Evolutionary conservation across 345 rosid species (phyloP).

Genomic region (Schrenkiella parvula): DNA sequence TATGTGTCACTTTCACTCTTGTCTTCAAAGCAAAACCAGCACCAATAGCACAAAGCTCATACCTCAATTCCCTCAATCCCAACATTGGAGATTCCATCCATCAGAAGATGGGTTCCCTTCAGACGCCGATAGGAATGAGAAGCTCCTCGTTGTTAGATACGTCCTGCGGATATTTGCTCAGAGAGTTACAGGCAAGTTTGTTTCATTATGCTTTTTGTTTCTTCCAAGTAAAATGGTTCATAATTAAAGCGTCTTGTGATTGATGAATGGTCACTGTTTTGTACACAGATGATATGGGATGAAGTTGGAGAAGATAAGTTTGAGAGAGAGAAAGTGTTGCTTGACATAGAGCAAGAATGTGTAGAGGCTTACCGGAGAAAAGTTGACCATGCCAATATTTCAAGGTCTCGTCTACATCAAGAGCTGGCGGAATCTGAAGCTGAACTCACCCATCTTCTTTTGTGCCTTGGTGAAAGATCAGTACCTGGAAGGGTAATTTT

Average conservation of each 20-base stretch:
- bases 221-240: neutral
- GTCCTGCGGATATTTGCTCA: slow-evolving; percentile 85
- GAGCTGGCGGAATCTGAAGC: slow-evolving; percentile 97
- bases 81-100: slow-evolving; percentile 10
- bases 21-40: slow-evolving; percentile 56
- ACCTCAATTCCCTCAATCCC: slow-evolving; percentile 6
- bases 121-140: slow-evolving; percentile 58
- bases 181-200: slow-evolving; percentile 78
- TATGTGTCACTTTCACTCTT: slow-evolving; percentile 70
- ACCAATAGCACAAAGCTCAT: slow-evolving; percentile 41
- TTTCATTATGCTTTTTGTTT: neutral
- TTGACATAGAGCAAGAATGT: slow-evolving; percentile 87
- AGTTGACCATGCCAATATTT: slow-evolving; percentile 90
- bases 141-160: slow-evolving; percentile 61
- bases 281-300: slow-evolving; percentile 89
- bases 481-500: slow-evolving; percentile 84
- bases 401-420: slow-evolving; percentile 95
- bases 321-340: slow-evolving; percentile 77
- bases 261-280: neutral
- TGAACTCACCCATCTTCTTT: slow-evolving; percentile 88
- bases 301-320: slow-evolving; percentile 87
- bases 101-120: slow-evolving; percentile 61
- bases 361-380: slow-evolving; percentile 88
- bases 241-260: neutral
- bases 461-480: slow-evolving; percentile 93